These are phyloP conservation scores for Kewa caespitosa DNA, from an alignment of 179 eudicot genomes.

Conservation along the genomic window DNA sequence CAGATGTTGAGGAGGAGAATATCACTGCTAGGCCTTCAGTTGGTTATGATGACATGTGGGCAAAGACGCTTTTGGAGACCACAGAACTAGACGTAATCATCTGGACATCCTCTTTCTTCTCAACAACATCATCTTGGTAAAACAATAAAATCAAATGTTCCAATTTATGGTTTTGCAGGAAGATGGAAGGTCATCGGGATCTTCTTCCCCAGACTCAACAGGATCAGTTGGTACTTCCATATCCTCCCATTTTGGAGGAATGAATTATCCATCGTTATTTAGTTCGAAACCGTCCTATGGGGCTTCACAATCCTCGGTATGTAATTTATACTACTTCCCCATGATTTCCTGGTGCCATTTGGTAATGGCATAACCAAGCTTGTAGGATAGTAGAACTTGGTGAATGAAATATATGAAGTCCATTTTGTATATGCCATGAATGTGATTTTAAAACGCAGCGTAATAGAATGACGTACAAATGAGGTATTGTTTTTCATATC, in stretches of 20 bases:
- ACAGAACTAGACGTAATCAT: conserved; percentile 70
- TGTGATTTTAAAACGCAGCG: no score
- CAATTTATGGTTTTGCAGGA: conserved; percentile 48
- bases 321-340: not conserved
- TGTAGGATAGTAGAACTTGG: not conserved
- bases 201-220: conserved; percentile 87
- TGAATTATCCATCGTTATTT: conserved; percentile 92
- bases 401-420: not conserved
- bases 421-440: not conserved
- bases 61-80: conserved; percentile 91
- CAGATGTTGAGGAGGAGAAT: conserved; percentile 96
- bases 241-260: conserved; percentile 98
- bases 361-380: not conserved
- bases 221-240: conserved; percentile 96
- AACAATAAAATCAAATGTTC: not conserved
- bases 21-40: conserved; percentile 75
- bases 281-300: conserved; percentile 83
- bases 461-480: no score
- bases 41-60: conserved; percentile 98
- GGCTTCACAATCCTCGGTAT: conserved; percentile 70
- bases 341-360: not conserved
- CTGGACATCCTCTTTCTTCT: not conserved
- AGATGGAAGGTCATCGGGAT: conserved; percentile 85
- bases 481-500: no score
- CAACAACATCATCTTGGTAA: not conserved